These are phyloP conservation scores for Bauhinia variegata DNA, from an alignment of 306 rosid species.

Conservation along the genomic window DNA sequence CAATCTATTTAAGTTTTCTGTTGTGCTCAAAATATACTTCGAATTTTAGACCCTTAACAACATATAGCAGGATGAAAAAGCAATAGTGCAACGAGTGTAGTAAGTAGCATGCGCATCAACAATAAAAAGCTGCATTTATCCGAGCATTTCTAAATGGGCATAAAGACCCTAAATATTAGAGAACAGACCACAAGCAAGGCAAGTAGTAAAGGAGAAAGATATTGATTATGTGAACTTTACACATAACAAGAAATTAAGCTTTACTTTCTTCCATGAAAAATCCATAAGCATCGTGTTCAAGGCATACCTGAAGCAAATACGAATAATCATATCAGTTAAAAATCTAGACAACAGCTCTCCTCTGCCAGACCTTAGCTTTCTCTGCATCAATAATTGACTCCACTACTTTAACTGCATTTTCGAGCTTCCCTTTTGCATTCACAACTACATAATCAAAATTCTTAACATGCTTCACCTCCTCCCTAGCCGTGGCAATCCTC, in stretches of 20 bases:
- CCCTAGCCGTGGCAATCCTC: constrained; percentile 81
- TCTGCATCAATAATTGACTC: constrained; percentile 80
- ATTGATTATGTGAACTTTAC: not conserved
- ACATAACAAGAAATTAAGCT: not conserved
- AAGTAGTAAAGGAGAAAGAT: not conserved
- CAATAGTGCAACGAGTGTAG: not conserved
- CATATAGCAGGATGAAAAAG: too few relatives aligned
- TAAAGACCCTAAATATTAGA: not conserved
- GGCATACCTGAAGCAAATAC: constrained; percentile 20
- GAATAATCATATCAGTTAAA: constrained; percentile 7
- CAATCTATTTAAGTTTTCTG: too few relatives aligned
- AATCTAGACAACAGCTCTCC: constrained; percentile 52
- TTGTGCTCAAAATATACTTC: too few relatives aligned
- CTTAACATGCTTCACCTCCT: constrained; percentile 80
- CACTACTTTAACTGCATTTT: constrained; percentile 67
- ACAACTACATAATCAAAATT: constrained; percentile 87
- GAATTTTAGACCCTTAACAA: too few relatives aligned
- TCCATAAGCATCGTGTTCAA: not conserved
- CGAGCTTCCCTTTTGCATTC: constrained; percentile 80
- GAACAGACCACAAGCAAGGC: not conserved
- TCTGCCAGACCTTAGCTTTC: constrained; percentile 87
- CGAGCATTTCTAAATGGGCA: not conserved
- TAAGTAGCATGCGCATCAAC: not conserved
- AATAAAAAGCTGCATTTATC: not conserved
- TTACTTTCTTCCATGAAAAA: not conserved